Conservation (phyloP, 371 early-diverging fungal species). For the Blakeslea trispora region DNA sequence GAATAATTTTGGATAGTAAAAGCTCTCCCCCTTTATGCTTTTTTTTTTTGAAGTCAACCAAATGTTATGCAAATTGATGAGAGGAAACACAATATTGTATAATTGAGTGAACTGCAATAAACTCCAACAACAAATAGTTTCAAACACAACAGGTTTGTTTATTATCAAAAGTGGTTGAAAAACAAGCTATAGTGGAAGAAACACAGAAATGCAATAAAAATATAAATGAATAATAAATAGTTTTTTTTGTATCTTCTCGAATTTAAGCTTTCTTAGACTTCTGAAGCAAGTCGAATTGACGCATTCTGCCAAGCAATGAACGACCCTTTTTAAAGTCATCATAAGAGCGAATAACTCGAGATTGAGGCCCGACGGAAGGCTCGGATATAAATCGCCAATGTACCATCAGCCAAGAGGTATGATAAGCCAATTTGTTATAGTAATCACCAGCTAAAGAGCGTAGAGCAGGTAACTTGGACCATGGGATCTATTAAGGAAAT, state of each 20-base stretch:
- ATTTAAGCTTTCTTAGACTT: slow-evolving; percentile 1
- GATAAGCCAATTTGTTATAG: slow-evolving; percentile 84
- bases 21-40: too few relatives aligned
- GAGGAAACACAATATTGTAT: too few relatives aligned
- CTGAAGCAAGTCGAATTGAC: slow-evolving; percentile 8
- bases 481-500: slow-evolving; percentile 66
- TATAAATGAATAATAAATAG: background rate
- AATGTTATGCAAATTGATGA: too few relatives aligned
- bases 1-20: too few relatives aligned
- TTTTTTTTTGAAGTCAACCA: too few relatives aligned
- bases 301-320: slow-evolving; percentile 44
- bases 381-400: slow-evolving; percentile 78
- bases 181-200: too few relatives aligned
- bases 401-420: slow-evolving; percentile 89
- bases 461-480: slow-evolving; percentile 86
- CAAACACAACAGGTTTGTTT: too few relatives aligned
- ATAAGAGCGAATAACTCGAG: slow-evolving; percentile 75
- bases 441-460: slow-evolving; percentile 86
- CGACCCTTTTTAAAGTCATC: slow-evolving; percentile 72
- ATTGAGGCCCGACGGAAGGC: slow-evolving; percentile 59
- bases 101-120: too few relatives aligned
- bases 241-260: background rate
- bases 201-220: too few relatives aligned
- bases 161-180: too few relatives aligned
- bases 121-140: too few relatives aligned